Conservation (phyloP, 345 rosid genomes). For the Dipteronia dyeriana region DNA sequence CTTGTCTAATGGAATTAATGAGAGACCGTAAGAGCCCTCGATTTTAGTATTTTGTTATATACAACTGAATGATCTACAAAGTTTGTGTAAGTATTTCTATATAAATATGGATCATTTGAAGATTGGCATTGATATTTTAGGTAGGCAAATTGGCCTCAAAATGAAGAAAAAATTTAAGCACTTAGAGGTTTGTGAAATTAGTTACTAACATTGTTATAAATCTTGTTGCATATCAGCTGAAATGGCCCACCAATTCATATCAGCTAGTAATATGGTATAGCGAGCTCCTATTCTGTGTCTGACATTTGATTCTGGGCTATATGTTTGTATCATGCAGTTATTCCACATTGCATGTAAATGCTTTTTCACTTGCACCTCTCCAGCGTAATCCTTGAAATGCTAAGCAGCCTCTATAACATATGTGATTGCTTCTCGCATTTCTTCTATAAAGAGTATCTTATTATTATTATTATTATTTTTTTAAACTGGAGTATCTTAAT, state of each 20-base stretch:
- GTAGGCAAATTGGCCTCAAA: background rate
- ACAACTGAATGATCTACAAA: background rate
- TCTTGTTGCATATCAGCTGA: background rate
- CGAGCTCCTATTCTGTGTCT: background rate
- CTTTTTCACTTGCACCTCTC: background rate
- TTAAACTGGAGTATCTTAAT: background rate
- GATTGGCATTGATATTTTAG: background rate
- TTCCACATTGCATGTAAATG: background rate
- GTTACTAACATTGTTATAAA: background rate
- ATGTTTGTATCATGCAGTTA: background rate
- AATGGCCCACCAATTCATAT: background rate
- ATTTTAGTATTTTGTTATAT: background rate
- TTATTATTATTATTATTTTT: too few species aligned
- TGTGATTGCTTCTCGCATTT: background rate
- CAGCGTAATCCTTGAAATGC: background rate
- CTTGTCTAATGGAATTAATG: constrained; percentile 40
- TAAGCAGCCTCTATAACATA: background rate
- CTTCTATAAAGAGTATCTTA: background rate
- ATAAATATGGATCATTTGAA: background rate
- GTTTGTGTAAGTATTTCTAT: background rate
- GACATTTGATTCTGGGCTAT: background rate
- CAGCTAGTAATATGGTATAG: background rate
- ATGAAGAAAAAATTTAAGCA: background rate
- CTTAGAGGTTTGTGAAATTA: background rate
- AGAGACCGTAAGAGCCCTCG: constrained; percentile 59